Conservation (phyloP, 371 early-diverging fungal species). For the Mucor saturninus region DNA sequence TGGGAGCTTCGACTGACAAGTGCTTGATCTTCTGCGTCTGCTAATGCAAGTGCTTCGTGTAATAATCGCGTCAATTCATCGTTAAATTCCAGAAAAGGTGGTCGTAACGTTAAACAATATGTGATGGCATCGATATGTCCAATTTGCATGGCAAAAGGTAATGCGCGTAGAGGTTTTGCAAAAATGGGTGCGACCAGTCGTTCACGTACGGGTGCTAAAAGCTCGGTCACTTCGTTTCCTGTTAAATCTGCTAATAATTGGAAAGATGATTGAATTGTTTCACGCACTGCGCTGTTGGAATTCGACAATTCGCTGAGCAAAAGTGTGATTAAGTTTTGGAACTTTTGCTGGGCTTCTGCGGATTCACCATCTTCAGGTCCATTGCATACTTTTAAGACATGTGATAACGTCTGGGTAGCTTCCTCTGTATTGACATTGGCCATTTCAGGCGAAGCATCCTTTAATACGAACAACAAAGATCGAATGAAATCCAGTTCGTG, state of each 20-base stretch:
- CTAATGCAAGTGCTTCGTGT: slow-evolving; percentile 92
- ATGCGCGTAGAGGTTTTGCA: slow-evolving; percentile 94
- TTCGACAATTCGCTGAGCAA: slow-evolving; percentile 93
- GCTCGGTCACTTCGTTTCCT: slow-evolving; percentile 79
- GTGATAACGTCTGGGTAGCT: slow-evolving; percentile 76
- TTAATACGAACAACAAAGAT: slow-evolving; percentile 90
- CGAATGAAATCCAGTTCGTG: slow-evolving; percentile 93
- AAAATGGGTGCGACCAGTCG: slow-evolving; percentile 94
- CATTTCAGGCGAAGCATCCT: slow-evolving; percentile 88
- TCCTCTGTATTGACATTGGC: slow-evolving; percentile 77
- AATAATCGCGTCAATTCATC: slow-evolving; percentile 92
- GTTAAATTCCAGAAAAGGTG: slow-evolving; percentile 88
- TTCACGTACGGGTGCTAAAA: slow-evolving; percentile 86
- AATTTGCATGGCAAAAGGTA: slow-evolving; percentile 96
- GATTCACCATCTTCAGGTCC: slow-evolving; percentile 67
- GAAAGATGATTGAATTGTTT: slow-evolving; percentile 85
- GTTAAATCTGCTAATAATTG: slow-evolving; percentile 81
- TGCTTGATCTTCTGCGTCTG: slow-evolving; percentile 98
- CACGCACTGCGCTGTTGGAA: slow-evolving; percentile 88
- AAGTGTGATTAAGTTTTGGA: slow-evolving; percentile 76
- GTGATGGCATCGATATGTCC: slow-evolving; percentile 98
- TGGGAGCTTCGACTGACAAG: slow-evolving; percentile 85
- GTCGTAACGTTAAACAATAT: slow-evolving; percentile 90
- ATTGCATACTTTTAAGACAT: slow-evolving; percentile 85
- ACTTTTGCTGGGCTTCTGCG: slow-evolving; percentile 62